phyloP scores from a whole-genome alignment of 176 grass and related monocot species.

The Tuctoria greenei region DNA sequence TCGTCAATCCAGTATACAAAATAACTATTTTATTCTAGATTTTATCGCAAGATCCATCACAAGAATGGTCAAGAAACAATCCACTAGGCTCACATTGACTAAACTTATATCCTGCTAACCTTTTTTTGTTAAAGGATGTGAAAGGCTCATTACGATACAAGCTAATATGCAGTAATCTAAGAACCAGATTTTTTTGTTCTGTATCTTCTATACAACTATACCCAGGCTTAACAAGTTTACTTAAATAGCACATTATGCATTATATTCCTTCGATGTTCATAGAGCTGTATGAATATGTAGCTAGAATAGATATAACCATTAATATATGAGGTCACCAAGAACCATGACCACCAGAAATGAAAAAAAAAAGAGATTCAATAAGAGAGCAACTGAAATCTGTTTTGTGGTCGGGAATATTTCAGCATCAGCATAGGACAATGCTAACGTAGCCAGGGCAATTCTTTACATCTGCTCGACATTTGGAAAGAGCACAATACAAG shows the following conservation, averaged over 20 bases:
- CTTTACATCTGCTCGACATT: too few relatives aligned
- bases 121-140: neutral
- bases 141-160: neutral
- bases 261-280: neutral
- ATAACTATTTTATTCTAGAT: neutral
- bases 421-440: too few relatives aligned
- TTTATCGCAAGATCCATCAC: neutral
- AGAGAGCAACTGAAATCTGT: too few relatives aligned
- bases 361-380: too few relatives aligned
- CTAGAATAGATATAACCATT: too few relatives aligned
- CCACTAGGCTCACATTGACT: neutral
- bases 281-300: too few relatives aligned
- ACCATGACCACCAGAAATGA: too few relatives aligned
- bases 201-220: slow-evolving; percentile 8
- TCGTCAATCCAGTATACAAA: neutral
- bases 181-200: neutral
- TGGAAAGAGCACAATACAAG: too few relatives aligned
- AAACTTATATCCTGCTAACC: neutral
- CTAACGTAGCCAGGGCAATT: too few relatives aligned
- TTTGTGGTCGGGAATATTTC: too few relatives aligned
- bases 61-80: slow-evolving; percentile 1
- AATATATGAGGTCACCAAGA: too few relatives aligned
- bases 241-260: neutral
- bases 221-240: neutral
- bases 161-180: neutral